Evolutionary conservation across 257 asterid genomes (phyloP), one percentile per base, ranked within the genome.

Genomic region (Solanum tacnaense): DNA sequence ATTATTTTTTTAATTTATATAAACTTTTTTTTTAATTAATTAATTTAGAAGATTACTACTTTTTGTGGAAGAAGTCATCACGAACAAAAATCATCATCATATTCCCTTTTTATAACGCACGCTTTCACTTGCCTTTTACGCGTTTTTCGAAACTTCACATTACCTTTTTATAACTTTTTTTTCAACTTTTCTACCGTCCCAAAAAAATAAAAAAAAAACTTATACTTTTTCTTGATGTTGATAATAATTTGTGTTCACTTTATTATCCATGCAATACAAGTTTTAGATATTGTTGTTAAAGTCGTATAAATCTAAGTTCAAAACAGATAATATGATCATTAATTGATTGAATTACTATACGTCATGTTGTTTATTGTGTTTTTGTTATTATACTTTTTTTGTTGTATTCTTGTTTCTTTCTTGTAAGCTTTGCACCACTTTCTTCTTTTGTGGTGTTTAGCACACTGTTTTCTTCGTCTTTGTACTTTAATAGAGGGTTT

Each of bases 121-220:
- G 98, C 98, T 93, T 92, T 95, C 92, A 91, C 98, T 94, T 92
- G 89, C 94, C 97, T 92, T 93, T 92, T 92, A 94, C 97, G 96
- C 97, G 94, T 94, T 92, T 93, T 92, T 91, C 90, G 94, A 92
- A 91, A 82, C 68, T 70, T 36, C 41, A 67, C 13, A 31, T 8
- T 71, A 31, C 76, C 9, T 71, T 31, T 85, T 87, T 15, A 46
- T 74, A 56, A 12, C 39, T 23, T 20, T 25, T 16, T 46, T 4
- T 49, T 88, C 68, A n/a, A 86, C 23, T 10, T 18, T 46, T 89
- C n/a, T 72, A 65, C 79, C 60, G 25, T 79, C 3, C 75, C 75
- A 35, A 32, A 44, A 41, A 44, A 25, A 79, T 0, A 0, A 1
- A 4, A 44, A 29, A 81, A 27, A 15, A 15, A 13, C 16, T 18